phyloP scores from a whole-genome alignment of 176 grass and related monocot species.

The Pharus latifolius region DNA sequence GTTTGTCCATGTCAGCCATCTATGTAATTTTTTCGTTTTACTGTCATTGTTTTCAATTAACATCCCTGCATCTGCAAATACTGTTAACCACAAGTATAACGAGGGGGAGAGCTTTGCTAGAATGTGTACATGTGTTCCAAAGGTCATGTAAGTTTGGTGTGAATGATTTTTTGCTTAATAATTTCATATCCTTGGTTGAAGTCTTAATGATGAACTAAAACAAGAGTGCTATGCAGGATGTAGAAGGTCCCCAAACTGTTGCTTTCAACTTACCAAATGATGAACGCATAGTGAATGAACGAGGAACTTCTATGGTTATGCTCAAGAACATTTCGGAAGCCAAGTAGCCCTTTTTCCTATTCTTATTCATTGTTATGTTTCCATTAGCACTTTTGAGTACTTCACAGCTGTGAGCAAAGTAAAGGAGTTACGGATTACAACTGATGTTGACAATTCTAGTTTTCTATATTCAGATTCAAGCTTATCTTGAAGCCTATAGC shows the following conservation, averaged over 20 bases:
- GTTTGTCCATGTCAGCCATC: too few species aligned
- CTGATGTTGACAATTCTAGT: slow-evolving; percentile 8
- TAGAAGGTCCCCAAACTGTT: slow-evolving; percentile 92
- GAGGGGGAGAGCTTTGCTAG: neutral
- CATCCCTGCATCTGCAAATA: neutral
- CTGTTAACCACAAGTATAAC: neutral
- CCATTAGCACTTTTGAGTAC: neutral
- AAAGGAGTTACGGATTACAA: neutral
- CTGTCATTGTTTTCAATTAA: neutral
- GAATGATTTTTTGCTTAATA: neutral
- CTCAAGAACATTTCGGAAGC: slow-evolving; percentile 98
- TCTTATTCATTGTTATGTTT: neutral
- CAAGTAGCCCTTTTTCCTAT: slow-evolving; percentile 45
- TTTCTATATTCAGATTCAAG: slow-evolving; percentile 53
- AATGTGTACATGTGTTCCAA: neutral
- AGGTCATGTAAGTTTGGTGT: too few species aligned
- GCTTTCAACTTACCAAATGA: slow-evolving; percentile 99
- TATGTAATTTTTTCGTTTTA: too few species aligned
- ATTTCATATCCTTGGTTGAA: neutral
- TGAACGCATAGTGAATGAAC: slow-evolving; percentile 87
- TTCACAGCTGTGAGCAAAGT: neutral
- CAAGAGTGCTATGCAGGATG: slow-evolving; percentile 53
- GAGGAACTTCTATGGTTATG: slow-evolving; percentile 95
- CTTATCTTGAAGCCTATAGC: slow-evolving; percentile 87
- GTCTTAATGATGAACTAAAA: slow-evolving; percentile 4